Percentiles rank a stretch among this genome's conserved stretches.
Evolutionary conservation across 2,329 filamentous ascomycete genomes (phyloP).

Genomic region (Fonsecaea nubica): DNA sequence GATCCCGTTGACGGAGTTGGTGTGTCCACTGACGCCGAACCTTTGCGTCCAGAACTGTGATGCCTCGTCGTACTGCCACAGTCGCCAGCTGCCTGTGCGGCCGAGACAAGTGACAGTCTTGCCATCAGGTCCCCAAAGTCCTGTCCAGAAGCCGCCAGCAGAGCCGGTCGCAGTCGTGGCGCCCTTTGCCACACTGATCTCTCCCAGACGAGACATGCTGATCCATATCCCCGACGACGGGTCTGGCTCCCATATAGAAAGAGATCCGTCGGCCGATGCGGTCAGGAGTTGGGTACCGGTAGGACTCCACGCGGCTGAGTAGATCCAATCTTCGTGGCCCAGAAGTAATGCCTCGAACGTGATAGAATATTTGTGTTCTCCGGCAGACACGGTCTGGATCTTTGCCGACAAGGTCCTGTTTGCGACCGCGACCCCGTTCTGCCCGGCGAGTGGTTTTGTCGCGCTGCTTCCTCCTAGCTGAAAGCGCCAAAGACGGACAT

Average conservation of each 20-base stretch:
- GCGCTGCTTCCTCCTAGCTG: conserved; percentile 64
- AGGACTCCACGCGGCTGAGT: conserved; percentile 78
- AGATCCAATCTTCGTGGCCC: conserved; percentile 98
- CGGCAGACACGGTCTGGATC: conserved; percentile 74
- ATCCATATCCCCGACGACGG: conserved; percentile 86
- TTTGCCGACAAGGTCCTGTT: conserved; percentile 79
- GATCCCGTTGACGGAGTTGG: conserved; percentile 78
- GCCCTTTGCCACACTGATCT: conserved; percentile 93
- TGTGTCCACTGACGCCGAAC: conserved; percentile 82
- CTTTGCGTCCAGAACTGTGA: conserved; percentile 76
- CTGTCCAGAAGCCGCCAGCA: conserved; percentile 95
- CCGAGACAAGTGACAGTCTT: conserved; percentile 74
- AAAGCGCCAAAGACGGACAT: conserved; percentile 90
- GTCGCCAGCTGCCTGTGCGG: conserved; percentile 89
- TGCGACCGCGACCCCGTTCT: conserved; percentile 53
- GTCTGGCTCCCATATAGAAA: conserved; percentile 92
- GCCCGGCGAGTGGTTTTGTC: conserved; percentile 55
- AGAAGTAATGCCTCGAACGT: conserved; percentile 94
- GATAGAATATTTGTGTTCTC: conserved; percentile 71
- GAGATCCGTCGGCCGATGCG: conserved; percentile 91
- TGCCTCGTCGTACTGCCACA: conserved; percentile 72
- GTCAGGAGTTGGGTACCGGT: conserved; percentile 74
- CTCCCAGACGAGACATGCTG: conserved; percentile 81
- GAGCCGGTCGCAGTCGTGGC: conserved; percentile 96
- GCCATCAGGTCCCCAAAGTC: conserved; percentile 84